Evolutionary conservation across 225 moss, liverwort and hornwort genomes (phyloP), one percentile per base, ranked within the genome.

Genomic region (Straminergon stramineum): DNA sequence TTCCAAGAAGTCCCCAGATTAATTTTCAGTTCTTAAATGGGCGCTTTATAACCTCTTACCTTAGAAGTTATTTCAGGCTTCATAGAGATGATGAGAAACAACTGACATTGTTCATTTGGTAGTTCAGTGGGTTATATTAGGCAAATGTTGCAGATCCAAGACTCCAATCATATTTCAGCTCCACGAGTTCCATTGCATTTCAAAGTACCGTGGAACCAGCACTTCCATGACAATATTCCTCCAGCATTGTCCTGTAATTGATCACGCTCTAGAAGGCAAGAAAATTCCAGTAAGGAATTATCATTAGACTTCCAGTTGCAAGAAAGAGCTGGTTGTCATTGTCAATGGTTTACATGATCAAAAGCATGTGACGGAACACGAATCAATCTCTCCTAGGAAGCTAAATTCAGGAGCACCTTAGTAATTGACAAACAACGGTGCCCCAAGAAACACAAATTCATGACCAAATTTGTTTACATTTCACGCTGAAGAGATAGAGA

Each of bases 41-140:
- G 3, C 9, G 0, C n/a, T 79, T n/a, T 0, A n/a, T 37, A n/a
- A 57, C n/a, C n/a, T n/a, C 26, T 0, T 56, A 16, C 16, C 10
- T 37, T 10, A 2, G 6, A n/a, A 56, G 39, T 39, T 13, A 17
- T 84, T 55, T 39, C 56, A 69, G 3, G 10, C 20, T n/a, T 31
- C 20, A 1, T 39, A 30, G 6, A 84, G 55, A 84, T 39, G 68
- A 39, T n/a, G 84, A 30, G 55, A 68, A 55, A 68, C 20, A 39
- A 53, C 27, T 66, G 7, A 34, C 66, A 17, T 26, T 83, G 35
- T 37, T 81, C 62, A 61, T 20, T 61, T 31, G 39, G 34, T 30
- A 17, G 18, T 61, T 83, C 5, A 52, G 8, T 17, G 37, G 9
- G 7, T 27, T 37, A 12, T 35, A 13, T 19, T 27, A 55, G n/a